These are phyloP conservation scores for Neurospora africana DNA, from an alignment of 495 filamentous ascomycete species.

Conservation along the genomic window DNA sequence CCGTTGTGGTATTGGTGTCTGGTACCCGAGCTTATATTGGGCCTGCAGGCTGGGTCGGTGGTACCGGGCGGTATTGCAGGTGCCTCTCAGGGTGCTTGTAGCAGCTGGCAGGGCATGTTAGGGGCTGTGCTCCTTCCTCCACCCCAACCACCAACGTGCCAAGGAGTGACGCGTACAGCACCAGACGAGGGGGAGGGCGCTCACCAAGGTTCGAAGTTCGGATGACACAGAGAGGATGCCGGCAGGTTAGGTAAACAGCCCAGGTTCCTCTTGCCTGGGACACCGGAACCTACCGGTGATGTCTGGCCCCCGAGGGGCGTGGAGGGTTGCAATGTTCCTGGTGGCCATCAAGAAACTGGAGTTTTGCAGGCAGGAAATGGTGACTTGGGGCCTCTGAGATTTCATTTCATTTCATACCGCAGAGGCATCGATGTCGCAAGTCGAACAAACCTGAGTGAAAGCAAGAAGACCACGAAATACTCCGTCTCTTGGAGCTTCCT, in stretches of 20 bases:
- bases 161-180: background rate
- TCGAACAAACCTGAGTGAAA: background rate
- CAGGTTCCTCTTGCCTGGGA: no score
- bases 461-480: background rate
- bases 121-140: background rate
- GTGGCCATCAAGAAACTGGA: background rate
- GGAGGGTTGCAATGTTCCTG: background rate
- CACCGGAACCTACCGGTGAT: background rate
- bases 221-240: background rate
- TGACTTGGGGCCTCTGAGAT: background rate
- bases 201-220: background rate
- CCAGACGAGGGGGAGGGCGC: background rate
- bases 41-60: background rate
- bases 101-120: background rate
- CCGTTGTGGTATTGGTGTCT: background rate
- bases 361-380: background rate
- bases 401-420: no score
- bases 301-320: background rate
- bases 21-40: background rate
- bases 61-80: background rate
- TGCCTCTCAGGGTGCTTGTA: background rate
- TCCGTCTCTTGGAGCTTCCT: background rate
- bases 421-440: background rate
- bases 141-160: background rate
- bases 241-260: background rate